Conservation (phyloP, 2,329 filamentous ascomycete species). For the Bipolaris bicolor region DNA sequence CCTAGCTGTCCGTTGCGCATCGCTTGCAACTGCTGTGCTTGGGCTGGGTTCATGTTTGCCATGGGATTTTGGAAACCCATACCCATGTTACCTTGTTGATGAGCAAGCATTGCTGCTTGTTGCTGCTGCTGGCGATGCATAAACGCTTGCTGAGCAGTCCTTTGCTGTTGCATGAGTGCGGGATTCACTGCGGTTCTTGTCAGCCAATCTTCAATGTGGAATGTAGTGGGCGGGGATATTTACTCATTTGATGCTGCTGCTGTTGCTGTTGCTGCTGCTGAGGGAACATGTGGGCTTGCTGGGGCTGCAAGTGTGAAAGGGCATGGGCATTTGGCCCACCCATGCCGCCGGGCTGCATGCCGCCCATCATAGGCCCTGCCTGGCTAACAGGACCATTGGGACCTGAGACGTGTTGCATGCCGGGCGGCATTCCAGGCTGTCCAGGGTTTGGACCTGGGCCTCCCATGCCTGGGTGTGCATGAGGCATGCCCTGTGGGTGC, state of each 20-base stretch:
- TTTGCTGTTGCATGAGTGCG: slow-evolving; percentile 50
- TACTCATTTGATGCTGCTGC: slow-evolving; percentile 50
- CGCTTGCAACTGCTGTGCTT: slow-evolving; percentile 40
- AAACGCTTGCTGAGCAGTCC: slow-evolving; percentile 54
- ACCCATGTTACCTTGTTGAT: slow-evolving; percentile 61
- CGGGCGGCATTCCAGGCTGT: slow-evolving; percentile 69
- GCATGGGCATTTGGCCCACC: slow-evolving; percentile 68
- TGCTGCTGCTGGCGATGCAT: slow-evolving; percentile 61
- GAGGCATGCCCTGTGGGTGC: slow-evolving; percentile 73
- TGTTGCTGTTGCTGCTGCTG: slow-evolving; percentile 54
- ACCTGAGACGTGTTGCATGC: slow-evolving; percentile 73
- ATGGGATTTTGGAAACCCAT: slow-evolving; percentile 63
- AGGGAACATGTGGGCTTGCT: slow-evolving; percentile 63
- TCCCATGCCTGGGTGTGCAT: slow-evolving; percentile 65
- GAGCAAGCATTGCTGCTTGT: slow-evolving; percentile 52
- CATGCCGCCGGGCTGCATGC: slow-evolving; percentile 69
- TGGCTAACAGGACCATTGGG: slow-evolving; percentile 74
- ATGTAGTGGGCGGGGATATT: slow-evolving; percentile 23
- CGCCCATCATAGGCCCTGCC: slow-evolving; percentile 72
- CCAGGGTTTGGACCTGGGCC: slow-evolving; percentile 73
- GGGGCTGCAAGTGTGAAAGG: slow-evolving; percentile 73
- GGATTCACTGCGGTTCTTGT: slow-evolving; percentile 45
- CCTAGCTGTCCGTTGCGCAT: slow-evolving; percentile 35
- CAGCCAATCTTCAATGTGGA: slow-evolving; percentile 8
- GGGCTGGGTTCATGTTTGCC: slow-evolving; percentile 53